Conservation (phyloP, 495 filamentous ascomycete species). For the Cairneyella variabilis region DNA sequence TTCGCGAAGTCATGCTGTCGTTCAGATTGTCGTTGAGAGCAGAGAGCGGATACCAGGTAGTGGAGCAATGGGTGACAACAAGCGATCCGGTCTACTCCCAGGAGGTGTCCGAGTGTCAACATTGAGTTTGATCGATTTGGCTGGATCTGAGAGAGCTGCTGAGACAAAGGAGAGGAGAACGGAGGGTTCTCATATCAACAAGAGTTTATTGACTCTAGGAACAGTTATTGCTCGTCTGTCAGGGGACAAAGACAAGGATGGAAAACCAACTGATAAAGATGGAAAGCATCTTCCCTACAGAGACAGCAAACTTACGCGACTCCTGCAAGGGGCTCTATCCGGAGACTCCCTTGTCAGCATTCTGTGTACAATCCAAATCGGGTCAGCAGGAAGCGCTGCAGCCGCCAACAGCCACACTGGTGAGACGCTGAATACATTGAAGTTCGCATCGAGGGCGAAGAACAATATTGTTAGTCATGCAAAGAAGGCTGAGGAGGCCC, state of each 20-base stretch:
- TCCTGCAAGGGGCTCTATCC: constrained; percentile 89
- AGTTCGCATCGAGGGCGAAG: constrained; percentile 93
- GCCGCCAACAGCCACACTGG: constrained; percentile 65
- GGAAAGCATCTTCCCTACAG: constrained; percentile 90
- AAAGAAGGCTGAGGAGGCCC: constrained; percentile 87
- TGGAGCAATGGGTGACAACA: constrained; percentile 54
- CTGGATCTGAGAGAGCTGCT: constrained; percentile 91
- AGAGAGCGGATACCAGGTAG: constrained; percentile 70
- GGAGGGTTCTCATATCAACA: constrained; percentile 98
- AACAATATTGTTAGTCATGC: constrained; percentile 98
- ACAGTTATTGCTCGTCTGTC: constrained; percentile 87
- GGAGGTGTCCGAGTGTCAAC: constrained; percentile 96
- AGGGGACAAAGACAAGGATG: constrained; percentile 79
- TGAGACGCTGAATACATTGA: constrained; percentile 93
- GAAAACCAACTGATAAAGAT: constrained; percentile 70
- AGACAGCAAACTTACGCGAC: constrained; percentile 92
- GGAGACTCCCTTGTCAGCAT: constrained; percentile 95
- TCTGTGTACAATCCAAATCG: constrained; percentile 88
- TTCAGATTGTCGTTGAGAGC: constrained; percentile 98
- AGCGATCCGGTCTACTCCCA: constrained; percentile 72
- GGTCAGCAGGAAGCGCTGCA: constrained; percentile 58
- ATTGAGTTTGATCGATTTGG: constrained; percentile 90
- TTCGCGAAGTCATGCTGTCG: constrained; percentile 95
- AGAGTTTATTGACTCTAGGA: constrained; percentile 89
- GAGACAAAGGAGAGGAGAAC: constrained; percentile 92